Evolutionary conservation across 2,329 filamentous ascomycete genomes (phyloP), one percentile per base, ranked within the genome.

Genomic region (Neofusicoccum ribis): DNA sequence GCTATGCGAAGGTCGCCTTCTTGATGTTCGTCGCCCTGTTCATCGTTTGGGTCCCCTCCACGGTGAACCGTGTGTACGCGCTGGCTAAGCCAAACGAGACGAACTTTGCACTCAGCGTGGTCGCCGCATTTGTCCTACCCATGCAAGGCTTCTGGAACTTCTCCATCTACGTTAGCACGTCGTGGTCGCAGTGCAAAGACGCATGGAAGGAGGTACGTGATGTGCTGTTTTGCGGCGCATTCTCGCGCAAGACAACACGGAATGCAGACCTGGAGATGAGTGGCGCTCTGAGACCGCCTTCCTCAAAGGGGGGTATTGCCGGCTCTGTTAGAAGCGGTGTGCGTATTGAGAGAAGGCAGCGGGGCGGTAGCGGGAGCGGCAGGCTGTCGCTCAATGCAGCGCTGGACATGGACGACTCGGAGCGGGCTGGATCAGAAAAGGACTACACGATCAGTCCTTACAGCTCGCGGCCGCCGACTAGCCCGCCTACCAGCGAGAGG

Each of bases 61-160:
- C 88, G 23, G 84, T 89, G 66, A 95, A 96, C 74, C 85, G 92
- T 9, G 85, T 93, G 15, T 93, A 90, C 76, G 87, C 87, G 3
- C 81, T 93, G 15, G 81, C 88, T 8, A 81, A 89, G 71, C 79
- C 83, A 0, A 77, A 84, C 31, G 67, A 70, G 7, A 39, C 72
- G 1, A 70, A 81, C 7, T 83, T 88, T 34, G 80, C 83, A 0
- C 84, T 95, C 27, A 88, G 91, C 70, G 87, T 90, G 68, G 85
- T 88, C 68, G 89, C 89, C 23, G 88, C 90, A 0, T 84, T 92
- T 46, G 91, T 95, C 0, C 83, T 96, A 8, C 91, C 92, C 0
- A 83, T 93, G 0, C 92, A 96, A 73, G 92, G 92, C 0, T 91
- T 93, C 71, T 95, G 91, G 91, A 96, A 96, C 74, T 86, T 88